Evolutionary conservation across 257 asterid genomes (phyloP).

Genomic region (Scutellaria galericulata): DNA sequence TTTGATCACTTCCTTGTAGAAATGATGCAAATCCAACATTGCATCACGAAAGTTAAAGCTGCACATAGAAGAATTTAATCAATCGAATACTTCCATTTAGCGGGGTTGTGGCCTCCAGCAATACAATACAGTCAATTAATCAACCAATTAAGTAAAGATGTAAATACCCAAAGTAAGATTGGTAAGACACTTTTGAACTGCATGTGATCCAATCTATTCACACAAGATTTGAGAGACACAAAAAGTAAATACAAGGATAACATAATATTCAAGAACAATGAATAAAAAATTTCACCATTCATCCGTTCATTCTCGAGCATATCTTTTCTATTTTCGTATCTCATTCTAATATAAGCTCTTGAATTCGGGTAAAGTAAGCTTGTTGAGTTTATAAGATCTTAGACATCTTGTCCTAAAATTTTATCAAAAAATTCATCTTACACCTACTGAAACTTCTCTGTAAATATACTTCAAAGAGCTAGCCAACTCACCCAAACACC

Average conservation of each 20-base stretch:
- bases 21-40: slow-evolving; percentile 57
- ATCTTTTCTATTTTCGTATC: no score
- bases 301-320: background rate
- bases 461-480: background rate
- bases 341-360: no score
- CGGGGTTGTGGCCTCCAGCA: no score
- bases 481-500: background rate
- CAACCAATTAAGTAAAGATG: background rate
- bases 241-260: background rate
- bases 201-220: background rate
- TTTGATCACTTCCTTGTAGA: slow-evolving; percentile 63
- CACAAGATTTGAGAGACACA: background rate
- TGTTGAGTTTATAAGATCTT: no score
- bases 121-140: background rate
- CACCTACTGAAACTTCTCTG: background rate
- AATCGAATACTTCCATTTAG: no score
- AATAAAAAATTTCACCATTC: background rate
- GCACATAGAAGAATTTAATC: slow-evolving; percentile 28
- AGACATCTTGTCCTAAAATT: background rate
- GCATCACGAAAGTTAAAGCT: slow-evolving; percentile 67
- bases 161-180: background rate
- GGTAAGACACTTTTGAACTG: background rate
- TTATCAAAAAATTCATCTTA: background rate
- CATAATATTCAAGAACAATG: background rate
- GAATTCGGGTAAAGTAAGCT: no score